These are phyloP conservation scores for Saitozyma podzolica DNA, from an alignment of 768 basidiomycete genomes.

Conservation along the genomic window DNA sequence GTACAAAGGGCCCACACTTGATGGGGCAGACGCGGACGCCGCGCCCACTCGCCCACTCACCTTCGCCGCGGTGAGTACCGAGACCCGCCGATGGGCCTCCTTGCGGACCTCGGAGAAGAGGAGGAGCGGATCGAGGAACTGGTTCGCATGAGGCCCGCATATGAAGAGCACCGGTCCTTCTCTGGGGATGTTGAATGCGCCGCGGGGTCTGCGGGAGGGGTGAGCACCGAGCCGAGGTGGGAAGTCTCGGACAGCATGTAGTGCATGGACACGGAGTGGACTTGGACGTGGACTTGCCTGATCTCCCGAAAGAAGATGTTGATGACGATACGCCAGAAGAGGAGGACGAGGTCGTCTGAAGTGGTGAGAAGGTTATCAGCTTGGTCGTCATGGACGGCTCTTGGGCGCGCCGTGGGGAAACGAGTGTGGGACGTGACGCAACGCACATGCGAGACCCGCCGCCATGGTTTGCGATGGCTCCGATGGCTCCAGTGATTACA, in stretches of 20 bases:
- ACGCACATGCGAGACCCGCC: too few relatives aligned
- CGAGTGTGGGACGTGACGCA: too few relatives aligned
- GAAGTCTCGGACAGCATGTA: background rate
- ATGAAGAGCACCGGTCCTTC: constrained; percentile 91
- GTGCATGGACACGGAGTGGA: background rate
- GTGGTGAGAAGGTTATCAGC: too few relatives aligned
- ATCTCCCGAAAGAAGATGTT: constrained; percentile 97
- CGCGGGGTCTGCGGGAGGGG: constrained; percentile 63
- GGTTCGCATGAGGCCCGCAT: constrained; percentile 85
- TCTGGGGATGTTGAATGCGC: constrained; percentile 89
- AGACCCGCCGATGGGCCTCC: constrained; percentile 76
- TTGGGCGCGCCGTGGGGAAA: too few relatives aligned
- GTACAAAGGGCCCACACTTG: too few relatives aligned
- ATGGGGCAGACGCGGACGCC: background rate
- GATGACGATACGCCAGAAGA: constrained; percentile 80
- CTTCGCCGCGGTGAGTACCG: constrained; percentile 83
- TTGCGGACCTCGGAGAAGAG: constrained; percentile 80
- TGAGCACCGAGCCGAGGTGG: background rate
- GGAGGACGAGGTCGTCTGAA: constrained; percentile 71
- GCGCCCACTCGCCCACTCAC: constrained; percentile 25
- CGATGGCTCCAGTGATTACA: too few relatives aligned
- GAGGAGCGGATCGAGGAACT: constrained; percentile 92
- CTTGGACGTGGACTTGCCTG: constrained; percentile 43
- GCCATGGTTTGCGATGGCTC: too few relatives aligned
- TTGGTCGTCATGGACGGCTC: too few relatives aligned